Evolutionary conservation across 2,329 filamentous ascomycete species (phyloP).

Genomic region (Knufia petricola): DNA sequence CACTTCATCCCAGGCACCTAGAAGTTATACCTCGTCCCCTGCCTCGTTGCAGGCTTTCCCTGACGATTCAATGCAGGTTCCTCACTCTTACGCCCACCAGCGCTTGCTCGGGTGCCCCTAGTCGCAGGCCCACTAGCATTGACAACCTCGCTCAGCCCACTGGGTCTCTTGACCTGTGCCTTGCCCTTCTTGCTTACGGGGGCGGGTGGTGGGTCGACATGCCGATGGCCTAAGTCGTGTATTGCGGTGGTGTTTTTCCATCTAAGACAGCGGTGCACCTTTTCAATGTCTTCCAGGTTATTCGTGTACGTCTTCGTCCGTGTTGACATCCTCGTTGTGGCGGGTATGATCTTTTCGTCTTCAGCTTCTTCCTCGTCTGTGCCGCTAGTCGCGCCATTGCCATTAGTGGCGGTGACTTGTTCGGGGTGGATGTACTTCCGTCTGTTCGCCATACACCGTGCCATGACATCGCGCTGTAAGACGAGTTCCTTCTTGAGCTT

Average conservation of each 20-base stretch:
- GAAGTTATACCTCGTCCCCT: too few species aligned
- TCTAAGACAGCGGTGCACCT: constrained; percentile 49
- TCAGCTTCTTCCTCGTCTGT: constrained; percentile 37
- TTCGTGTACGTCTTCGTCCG: constrained; percentile 52
- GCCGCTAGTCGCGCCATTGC: neutral
- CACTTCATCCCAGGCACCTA: too few species aligned
- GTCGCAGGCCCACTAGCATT: too few species aligned
- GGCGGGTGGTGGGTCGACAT: constrained; percentile 47
- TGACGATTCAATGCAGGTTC: too few species aligned
- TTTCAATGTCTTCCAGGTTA: constrained; percentile 32
- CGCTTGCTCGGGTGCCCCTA: too few species aligned
- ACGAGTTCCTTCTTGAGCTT: constrained; percentile 81
- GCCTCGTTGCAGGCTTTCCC: too few species aligned
- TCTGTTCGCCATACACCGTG: constrained; percentile 69
- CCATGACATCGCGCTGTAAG: constrained; percentile 64
- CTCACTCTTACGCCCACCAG: too few species aligned
- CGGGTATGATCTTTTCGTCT: constrained; percentile 26
- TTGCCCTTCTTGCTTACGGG: constrained; percentile 35
- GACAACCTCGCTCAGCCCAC: too few species aligned
- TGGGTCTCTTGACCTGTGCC: neutral
- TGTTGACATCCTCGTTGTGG: constrained; percentile 50
- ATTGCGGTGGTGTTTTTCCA: constrained; percentile 58
- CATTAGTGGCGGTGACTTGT: constrained; percentile 30
- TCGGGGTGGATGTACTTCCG: constrained; percentile 54
- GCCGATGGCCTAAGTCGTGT: constrained; percentile 49